Percentiles rank a stretch among this genome's conserved stretches.
phyloP scores from a whole-genome alignment of 495 filamentous ascomycete species.

The Hapsidospora chrysogenum region DNA sequence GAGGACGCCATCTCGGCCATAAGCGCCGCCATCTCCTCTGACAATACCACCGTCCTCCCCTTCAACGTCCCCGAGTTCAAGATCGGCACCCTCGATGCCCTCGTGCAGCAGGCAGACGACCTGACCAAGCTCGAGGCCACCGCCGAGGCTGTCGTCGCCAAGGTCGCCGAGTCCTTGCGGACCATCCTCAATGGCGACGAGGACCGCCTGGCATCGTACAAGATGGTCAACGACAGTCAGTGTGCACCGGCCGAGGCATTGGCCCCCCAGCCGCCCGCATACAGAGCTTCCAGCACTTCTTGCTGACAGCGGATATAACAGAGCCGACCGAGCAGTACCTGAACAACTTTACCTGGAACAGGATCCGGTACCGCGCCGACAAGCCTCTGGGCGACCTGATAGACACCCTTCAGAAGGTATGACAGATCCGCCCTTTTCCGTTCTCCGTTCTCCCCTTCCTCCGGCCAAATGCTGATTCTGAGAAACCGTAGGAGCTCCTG shows the following conservation, averaged over 20 bases:
- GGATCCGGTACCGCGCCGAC: conserved; percentile 87
- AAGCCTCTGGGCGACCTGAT: conserved; percentile 73
- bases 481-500: conserved; percentile 60
- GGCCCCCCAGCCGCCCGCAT: too few relatives aligned
- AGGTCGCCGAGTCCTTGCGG: conserved; percentile 74
- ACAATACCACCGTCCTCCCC: conserved; percentile 58
- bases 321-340: conserved; percentile 91
- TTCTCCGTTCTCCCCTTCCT: too few relatives aligned
- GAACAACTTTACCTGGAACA: conserved; percentile 83
- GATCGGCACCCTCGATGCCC: conserved; percentile 85
- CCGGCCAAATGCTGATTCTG: too few relatives aligned
- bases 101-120: conserved; percentile 96
- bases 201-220: conserved; percentile 66
- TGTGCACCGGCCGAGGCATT: conserved; percentile 3
- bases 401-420: conserved; percentile 70
- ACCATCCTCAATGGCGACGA: conserved; percentile 69
- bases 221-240: conserved; percentile 92
- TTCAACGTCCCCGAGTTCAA: conserved; percentile 90
- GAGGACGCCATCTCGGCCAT: conserved; percentile 70
- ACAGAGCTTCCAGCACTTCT: conserved; percentile 1
- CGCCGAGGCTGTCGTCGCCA: conserved; percentile 70
- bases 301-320: conserved; percentile 16
- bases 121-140: conserved; percentile 67
- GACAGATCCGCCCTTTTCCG: too few relatives aligned
- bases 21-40: conserved; percentile 49